Base-by-base conservation (phyloP, 306 rosid genomes). In the Argentina anserina region DNA sequence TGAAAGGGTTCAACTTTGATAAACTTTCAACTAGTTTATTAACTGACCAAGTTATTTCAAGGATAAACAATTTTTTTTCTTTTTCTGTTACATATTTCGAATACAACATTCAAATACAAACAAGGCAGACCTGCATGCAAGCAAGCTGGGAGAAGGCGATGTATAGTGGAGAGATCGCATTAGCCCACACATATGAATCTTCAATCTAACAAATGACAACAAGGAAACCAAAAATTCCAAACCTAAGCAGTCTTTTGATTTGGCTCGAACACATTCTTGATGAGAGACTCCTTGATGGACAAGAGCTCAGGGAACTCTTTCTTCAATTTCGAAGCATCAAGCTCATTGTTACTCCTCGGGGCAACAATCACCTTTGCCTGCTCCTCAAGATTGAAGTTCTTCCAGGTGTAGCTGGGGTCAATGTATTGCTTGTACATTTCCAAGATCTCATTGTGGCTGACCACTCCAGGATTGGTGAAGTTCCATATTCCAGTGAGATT, bases 341-440 rank as follows among this genome's bases (percentile, higher is more conserved):
- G 94, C 82, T 92, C 94, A 47, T 92, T 92, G 86, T 90, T 92
- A 78, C 96, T 90, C 65, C 98, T 70, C 0, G 94, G 96, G 3
- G 98, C 98, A 60, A 92, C 84, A 14, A 92, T 92, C 40, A 92
- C 96, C 84, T 92, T 90, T 5, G 98, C 96, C 81, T 92, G 98
- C 79, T 92, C 98, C 82, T 92, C 98, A 17, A 92, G 83, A 43
- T 74, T 88, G 74, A 90, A 92, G 80, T 92, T 92, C 74, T 84
- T 92, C 90, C 90, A 92, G 0, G 81, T 75, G 76, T 88, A 92
- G 71, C 25, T 81, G 31, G 96, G 92, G 78, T 92, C 89, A 6
- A 92, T 69, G 71, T 85, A 86, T 1, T 92, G 85, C 65, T 36
- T 84, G 67, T 92, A 92, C 98, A 90, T 85, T 69, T 92, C 83